Percentiles rank a stretch among this genome's conserved stretches.
Conservation (phyloP, 805 yeast genomes). For the Starmerella gropengiesseri region DNA sequence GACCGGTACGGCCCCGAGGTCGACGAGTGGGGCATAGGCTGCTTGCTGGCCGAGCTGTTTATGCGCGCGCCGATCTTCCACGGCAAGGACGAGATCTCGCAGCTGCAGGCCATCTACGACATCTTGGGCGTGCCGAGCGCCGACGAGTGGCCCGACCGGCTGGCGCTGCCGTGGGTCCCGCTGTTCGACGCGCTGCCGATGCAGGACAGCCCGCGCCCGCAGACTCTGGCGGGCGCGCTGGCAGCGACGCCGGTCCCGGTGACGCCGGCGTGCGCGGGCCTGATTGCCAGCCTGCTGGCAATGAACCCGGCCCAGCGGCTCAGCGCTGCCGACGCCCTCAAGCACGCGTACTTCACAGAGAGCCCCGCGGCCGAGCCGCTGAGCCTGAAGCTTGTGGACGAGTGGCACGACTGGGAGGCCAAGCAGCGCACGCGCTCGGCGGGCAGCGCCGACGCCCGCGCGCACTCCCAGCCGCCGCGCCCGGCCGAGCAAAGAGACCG, state of each 20-base stretch:
- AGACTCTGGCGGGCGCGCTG: slow-evolving; percentile 17
- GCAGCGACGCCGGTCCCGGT: slow-evolving; percentile 14
- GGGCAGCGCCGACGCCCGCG: too few species aligned
- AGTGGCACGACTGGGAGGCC: slow-evolving; percentile 97
- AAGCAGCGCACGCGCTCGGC: slow-evolving; percentile 45
- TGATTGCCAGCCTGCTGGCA: slow-evolving; percentile 51
- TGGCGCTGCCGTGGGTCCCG: slow-evolving; percentile 83
- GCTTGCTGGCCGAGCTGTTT: slow-evolving; percentile 73
- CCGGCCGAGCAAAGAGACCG: too few species aligned
- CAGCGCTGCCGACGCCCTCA: slow-evolving; percentile 57
- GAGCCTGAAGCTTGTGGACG: slow-evolving; percentile 51
- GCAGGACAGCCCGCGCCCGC: neutral
- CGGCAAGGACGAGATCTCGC: slow-evolving; percentile 81
- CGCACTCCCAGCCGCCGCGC: neutral
- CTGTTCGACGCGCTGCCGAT: slow-evolving; percentile 48
- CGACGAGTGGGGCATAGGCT: slow-evolving; percentile 96
- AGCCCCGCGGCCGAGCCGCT: slow-evolving; percentile 58
- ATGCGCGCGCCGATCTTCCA: slow-evolving; percentile 67
- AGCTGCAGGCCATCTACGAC: slow-evolving; percentile 62
- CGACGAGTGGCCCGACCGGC: slow-evolving; percentile 68
- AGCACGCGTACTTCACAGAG: slow-evolving; percentile 58
- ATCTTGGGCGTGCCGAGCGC: slow-evolving; percentile 78
- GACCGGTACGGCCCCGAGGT: slow-evolving; percentile 84
- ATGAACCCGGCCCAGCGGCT: slow-evolving; percentile 62
- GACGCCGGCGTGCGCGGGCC: slow-evolving; percentile 43